These are phyloP conservation scores for Calonectria hongkongensis DNA, from an alignment of 2,329 filamentous ascomycete genomes.

Conservation along the genomic window DNA sequence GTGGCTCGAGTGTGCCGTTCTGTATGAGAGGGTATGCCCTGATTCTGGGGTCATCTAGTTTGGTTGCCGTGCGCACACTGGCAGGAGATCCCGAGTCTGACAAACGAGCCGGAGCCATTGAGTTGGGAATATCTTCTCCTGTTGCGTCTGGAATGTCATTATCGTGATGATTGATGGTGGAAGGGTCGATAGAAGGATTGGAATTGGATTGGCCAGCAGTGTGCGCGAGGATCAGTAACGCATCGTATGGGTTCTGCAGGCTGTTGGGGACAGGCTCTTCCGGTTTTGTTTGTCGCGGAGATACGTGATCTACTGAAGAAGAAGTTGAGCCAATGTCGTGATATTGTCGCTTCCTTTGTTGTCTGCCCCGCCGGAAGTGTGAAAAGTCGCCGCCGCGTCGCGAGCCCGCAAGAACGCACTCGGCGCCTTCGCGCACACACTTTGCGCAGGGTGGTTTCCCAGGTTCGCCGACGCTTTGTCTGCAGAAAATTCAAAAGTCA, in stretches of 20 bases:
- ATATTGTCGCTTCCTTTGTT: conserved; percentile 15
- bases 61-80: not conserved
- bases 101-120: not conserved
- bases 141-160: not conserved
- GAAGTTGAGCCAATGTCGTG: conserved; percentile 29
- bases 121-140: not conserved
- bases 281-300: conserved; percentile 22
- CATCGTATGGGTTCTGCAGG: conserved; percentile 31
- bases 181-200: not conserved
- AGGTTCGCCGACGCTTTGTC: conserved; percentile 31
- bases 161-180: not conserved
- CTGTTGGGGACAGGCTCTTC: conserved; percentile 32
- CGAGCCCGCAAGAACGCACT: conserved; percentile 34
- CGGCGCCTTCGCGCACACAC: conserved; percentile 39
- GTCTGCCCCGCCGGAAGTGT: conserved; percentile 33
- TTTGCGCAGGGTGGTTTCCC: conserved; percentile 40
- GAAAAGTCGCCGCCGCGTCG: conserved; percentile 39
- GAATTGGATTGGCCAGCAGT: conserved; percentile 29
- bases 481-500: not conserved
- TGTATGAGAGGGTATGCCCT: conserved; percentile 27
- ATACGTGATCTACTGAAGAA: conserved; percentile 35
- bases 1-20: conserved; percentile 24
- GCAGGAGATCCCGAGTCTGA: not conserved
- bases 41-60: conserved; percentile 26
- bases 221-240: conserved; percentile 30